phyloP scores from a whole-genome alignment of 352 stramenopile genomes.

The Elongisporangium anandrum region DNA sequence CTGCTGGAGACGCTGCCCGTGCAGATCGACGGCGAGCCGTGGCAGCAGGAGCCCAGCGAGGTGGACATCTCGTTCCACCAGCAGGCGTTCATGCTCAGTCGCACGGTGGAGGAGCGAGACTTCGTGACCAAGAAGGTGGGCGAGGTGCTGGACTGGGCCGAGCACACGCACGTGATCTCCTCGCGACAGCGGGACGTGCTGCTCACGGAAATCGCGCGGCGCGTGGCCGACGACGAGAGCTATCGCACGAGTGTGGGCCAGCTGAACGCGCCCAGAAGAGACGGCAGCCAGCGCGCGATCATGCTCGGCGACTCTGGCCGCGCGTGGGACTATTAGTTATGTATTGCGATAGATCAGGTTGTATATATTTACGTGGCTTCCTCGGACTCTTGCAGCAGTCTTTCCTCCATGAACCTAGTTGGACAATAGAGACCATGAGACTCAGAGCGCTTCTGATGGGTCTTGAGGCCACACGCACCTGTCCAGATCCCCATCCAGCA shows the following conservation, averaged over 20 bases:
- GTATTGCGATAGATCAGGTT: background rate
- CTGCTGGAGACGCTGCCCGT: slow-evolving; percentile 70
- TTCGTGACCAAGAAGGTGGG: slow-evolving; percentile 76
- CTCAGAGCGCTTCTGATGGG: no score
- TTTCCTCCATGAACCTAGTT: slow-evolving; percentile 64
- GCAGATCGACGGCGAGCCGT: slow-evolving; percentile 95
- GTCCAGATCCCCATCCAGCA: slow-evolving; percentile 91
- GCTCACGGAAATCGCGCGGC: slow-evolving; percentile 62
- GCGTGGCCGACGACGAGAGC: slow-evolving; percentile 37
- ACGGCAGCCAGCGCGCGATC: background rate
- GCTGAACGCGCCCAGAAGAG: background rate
- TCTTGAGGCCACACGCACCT: slow-evolving; percentile 11
- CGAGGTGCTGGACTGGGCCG: slow-evolving; percentile 82
- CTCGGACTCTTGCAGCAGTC: slow-evolving; percentile 42
- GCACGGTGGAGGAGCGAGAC: slow-evolving; percentile 69
- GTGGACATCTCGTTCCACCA: slow-evolving; percentile 83
- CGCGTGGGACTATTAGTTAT: background rate
- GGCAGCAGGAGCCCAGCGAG: slow-evolving; percentile 81
- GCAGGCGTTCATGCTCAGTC: slow-evolving; percentile 82
- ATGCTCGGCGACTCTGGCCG: background rate
- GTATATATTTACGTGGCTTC: background rate
- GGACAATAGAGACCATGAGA: background rate
- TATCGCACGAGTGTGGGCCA: background rate
- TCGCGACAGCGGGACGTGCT: slow-evolving; percentile 68
- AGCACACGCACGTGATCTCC: slow-evolving; percentile 67